A percentile compares a stretch with the other conserved stretches of the same genome.
These are phyloP conservation scores for Microcyclospora tardicrescens DNA, from an alignment of 2,329 filamentous ascomycete species.

Conservation along the genomic window DNA sequence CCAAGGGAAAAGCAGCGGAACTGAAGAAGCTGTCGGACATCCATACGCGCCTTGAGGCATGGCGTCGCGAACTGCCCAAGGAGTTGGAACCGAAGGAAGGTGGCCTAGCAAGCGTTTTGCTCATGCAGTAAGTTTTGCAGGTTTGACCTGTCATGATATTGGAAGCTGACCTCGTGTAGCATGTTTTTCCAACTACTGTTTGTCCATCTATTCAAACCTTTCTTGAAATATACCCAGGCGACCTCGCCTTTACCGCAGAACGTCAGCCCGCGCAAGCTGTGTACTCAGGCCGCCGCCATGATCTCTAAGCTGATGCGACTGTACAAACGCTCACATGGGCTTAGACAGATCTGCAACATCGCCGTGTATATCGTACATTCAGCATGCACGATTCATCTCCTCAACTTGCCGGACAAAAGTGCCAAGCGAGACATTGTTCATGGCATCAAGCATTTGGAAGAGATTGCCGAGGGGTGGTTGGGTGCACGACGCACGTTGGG, in stretches of 20 bases:
- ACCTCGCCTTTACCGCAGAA: conserved; percentile 74
- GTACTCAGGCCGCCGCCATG: conserved; percentile 74
- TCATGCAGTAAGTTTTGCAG: conserved; percentile 63
- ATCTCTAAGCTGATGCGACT: conserved; percentile 90
- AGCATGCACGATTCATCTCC: conserved; percentile 83
- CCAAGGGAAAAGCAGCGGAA: conserved; percentile 63
- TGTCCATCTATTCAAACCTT: conserved; percentile 90
- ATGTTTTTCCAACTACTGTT: conserved; percentile 97
- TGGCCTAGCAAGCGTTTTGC: conserved; percentile 67
- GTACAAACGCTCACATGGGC: conserved; percentile 82
- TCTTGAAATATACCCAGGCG: conserved; percentile 74
- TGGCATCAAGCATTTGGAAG: conserved; percentile 80
- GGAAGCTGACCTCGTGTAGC: conserved; percentile 34
- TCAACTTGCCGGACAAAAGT: conserved; percentile 87
- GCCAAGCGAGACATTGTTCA: conserved; percentile 81
- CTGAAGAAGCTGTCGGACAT: conserved; percentile 87
- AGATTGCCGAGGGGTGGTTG: conserved; percentile 90
- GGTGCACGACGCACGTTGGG: conserved; percentile 74
- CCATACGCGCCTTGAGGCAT: conserved; percentile 77
- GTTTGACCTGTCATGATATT: neutral
- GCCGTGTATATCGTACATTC: conserved; percentile 92
- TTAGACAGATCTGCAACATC: conserved; percentile 91
- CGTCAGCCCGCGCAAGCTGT: conserved; percentile 80
- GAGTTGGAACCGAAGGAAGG: conserved; percentile 86
- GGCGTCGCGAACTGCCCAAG: conserved; percentile 69